These are phyloP conservation scores for Starmerella riodocensis DNA, from an alignment of 805 yeast species.

Conservation along the genomic window DNA sequence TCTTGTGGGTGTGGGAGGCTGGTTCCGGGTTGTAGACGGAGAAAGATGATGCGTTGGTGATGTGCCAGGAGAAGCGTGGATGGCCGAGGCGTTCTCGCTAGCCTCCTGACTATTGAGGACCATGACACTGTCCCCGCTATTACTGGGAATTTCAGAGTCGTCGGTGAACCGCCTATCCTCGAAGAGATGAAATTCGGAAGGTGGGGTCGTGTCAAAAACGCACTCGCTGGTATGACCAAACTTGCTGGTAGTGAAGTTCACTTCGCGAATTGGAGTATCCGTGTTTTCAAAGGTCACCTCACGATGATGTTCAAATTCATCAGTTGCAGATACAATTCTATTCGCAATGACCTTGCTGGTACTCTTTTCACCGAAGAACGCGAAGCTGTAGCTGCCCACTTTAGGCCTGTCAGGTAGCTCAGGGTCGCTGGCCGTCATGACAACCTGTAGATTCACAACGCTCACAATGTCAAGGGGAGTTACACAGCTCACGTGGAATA, in stretches of 20 bases:
- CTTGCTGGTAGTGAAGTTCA: neutral
- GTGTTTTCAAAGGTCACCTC: neutral
- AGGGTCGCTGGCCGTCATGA: neutral
- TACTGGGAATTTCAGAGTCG: neutral
- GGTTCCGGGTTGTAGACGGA: neutral
- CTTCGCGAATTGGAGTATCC: neutral
- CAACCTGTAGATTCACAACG: conserved; percentile 25
- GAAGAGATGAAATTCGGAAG: conserved; percentile 2
- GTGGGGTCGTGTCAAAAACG: conserved; percentile 15
- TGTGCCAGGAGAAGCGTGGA: too few species aligned
- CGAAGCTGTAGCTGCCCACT: conserved; percentile 9
- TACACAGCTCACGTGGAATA: conserved; percentile 27
- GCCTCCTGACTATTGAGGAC: too few species aligned
- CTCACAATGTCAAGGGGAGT: conserved; percentile 37
- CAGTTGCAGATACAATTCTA: neutral
- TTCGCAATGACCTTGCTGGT: neutral
- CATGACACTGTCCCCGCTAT: too few species aligned
- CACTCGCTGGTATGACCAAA: conserved; percentile 9
- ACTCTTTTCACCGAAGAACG: conserved; percentile 12
- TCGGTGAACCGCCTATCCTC: neutral
- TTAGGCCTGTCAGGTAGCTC: neutral
- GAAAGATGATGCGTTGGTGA: neutral
- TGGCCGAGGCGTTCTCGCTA: too few species aligned
- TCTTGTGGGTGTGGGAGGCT: neutral
- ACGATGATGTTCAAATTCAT: conserved; percentile 4